Evolutionary conservation across 2,329 filamentous ascomycete species (phyloP).

Genomic region (Fusarium sp.): DNA sequence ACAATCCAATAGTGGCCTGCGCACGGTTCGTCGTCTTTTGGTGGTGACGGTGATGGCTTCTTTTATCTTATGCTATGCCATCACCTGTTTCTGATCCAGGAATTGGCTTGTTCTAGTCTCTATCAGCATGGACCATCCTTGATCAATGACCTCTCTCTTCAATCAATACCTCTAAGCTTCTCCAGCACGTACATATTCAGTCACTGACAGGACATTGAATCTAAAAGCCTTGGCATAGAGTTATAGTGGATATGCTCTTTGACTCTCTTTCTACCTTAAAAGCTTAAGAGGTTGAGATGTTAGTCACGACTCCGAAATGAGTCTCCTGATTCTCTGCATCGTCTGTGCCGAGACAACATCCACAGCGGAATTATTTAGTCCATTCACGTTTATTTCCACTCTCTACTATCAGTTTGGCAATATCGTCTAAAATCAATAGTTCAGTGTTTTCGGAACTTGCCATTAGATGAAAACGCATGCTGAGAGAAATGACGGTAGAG

Average conservation of each 20-base stretch:
- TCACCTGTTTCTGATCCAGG: constrained; percentile 15
- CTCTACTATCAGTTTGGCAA: not conserved
- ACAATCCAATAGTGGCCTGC: constrained; percentile 1
- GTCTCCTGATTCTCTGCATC: not conserved
- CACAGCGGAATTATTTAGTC: not conserved
- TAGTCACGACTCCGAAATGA: not conserved
- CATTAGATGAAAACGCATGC: not conserved
- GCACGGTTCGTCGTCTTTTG: constrained; percentile 19
- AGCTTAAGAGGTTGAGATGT: not conserved
- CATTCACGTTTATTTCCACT: not conserved
- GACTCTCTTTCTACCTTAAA: not conserved
- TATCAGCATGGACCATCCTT: constrained; percentile 20
- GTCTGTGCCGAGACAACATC: not conserved
- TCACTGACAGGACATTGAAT: not conserved
- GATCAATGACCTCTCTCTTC: constrained; percentile 4
- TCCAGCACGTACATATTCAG: not conserved
- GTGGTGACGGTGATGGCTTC: constrained; percentile 29
- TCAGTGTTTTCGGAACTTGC: not conserved
- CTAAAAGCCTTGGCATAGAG: not conserved
- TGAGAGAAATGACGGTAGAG: not conserved
- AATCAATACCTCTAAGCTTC: constrained; percentile 7
- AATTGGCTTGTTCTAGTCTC: constrained; percentile 4
- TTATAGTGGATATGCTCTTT: not conserved
- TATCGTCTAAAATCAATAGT: not conserved
- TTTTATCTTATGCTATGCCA: not conserved